Evolutionary conservation across 352 stramenopile genomes (phyloP), one percentile per base, ranked within the genome.

Genomic region (Pythium rhizo-oryzae): DNA sequence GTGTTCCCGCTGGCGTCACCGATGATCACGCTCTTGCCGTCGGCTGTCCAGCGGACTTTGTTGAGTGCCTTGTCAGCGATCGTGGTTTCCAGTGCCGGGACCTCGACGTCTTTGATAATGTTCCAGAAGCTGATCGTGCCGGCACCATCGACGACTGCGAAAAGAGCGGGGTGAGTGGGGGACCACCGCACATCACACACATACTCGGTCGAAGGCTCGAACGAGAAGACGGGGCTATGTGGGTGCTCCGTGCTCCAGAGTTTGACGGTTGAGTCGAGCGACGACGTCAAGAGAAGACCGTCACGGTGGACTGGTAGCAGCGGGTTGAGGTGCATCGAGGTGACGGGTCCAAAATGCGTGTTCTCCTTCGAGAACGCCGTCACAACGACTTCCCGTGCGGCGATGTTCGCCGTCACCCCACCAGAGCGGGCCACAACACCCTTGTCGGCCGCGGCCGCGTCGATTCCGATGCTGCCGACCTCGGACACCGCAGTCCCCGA

Each of bases 151-250:
- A 87, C 88, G 25, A 94, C 88, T 3, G 85, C 86, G 75, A 97
- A 96, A 11, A 97, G 65, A 18, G 88, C 80, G 6, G 88, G 87
- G 50, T 96, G 84, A 16, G 88, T 67, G 4, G 85, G 80, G 9
- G 88, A 95, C 90, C 88, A 97, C 73, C 84, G 77, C 24, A 94
- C 89, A 62, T 97, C 90, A 59, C 88, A 95, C 44, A 97, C 85
- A 70, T 97, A 96, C 65, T 97, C 90, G 25, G 83, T 94, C 11
- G 88, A 96, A 18, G 84, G 84, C 71, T 97, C 88, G 47, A 96
- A 96, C 44, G 84, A 92, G 24, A 93, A 78, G 25, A 94, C 73
- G 0, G 88, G 84, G 21, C 65, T 74, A 30, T 93, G 72, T 13
- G 84, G 82, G 53, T 89, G 81, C 69, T 95, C 85, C 0, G 80